phyloP scores from a whole-genome alignment of 1,284 basidiomycete species.

The Papiliotrema fonsecae region DNA sequence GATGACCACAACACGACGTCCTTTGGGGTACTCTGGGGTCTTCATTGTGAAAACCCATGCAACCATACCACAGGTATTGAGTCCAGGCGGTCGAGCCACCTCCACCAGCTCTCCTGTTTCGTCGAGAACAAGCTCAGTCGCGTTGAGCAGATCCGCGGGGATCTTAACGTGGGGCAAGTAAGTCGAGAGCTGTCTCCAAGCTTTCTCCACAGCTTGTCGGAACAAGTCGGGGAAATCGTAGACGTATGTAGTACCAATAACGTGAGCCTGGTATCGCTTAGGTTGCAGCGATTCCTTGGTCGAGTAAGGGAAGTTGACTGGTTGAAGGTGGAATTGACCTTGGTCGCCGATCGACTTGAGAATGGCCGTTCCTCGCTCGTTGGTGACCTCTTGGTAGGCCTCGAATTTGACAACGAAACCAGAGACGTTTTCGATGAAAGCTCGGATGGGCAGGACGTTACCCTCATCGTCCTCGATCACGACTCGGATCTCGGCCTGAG shows the following conservation, averaged over 20 bases:
- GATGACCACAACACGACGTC: constrained; percentile 81
- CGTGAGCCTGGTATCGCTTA: constrained; percentile 98
- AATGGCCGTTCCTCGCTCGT: constrained; percentile 88
- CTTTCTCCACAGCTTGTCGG: constrained; percentile 89
- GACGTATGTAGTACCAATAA: constrained; percentile 96
- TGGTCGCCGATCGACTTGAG: constrained; percentile 90
- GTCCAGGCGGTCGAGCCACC: constrained; percentile 85
- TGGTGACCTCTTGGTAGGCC: constrained; percentile 97
- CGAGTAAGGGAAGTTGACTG: constrained; percentile 84
- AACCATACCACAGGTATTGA: constrained; percentile 96
- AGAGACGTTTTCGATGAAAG: constrained; percentile 96
- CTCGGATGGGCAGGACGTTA: constrained; percentile 89
- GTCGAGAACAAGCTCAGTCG: constrained; percentile 87
- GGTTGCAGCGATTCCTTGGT: constrained; percentile 99
- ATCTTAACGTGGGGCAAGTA: constrained; percentile 63
- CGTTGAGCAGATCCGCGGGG: constrained; percentile 74
- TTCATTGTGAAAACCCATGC: constrained; percentile 91
- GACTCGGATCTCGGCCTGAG: constrained; percentile 92
- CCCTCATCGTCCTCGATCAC: constrained; percentile 89
- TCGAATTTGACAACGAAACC: constrained; percentile 99
- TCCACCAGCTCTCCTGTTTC: constrained; percentile 86
- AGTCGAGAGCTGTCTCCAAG: constrained; percentile 73
- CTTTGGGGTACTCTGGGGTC: constrained; percentile 90
- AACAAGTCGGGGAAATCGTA: constrained; percentile 99
- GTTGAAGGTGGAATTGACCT: constrained; percentile 87